phyloP scores from a whole-genome alignment of 179 eudicot species.

The Patellifolia procumbens region DNA sequence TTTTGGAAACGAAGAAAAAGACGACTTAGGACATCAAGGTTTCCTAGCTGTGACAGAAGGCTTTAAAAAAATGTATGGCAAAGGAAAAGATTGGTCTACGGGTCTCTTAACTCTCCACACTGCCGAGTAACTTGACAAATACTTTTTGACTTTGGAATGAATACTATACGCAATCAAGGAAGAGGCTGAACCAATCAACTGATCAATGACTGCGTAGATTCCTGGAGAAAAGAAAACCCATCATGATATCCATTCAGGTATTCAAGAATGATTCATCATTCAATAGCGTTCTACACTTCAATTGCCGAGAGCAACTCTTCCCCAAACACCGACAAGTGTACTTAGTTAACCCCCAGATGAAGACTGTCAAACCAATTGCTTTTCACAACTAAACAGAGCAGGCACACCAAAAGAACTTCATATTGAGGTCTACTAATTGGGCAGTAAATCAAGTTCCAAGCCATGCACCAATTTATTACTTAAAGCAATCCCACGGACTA shows the following conservation, averaged over 20 bases:
- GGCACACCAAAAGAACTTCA: neutral
- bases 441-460: neutral
- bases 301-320: neutral
- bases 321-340: neutral
- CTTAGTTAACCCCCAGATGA: neutral
- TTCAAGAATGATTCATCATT: neutral
- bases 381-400: neutral
- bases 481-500: neutral
- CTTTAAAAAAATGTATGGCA: neutral
- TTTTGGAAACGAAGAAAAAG: neutral
- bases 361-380: neutral
- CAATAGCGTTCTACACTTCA: neutral
- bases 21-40: neutral
- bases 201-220: neutral
- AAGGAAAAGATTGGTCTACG: neutral
- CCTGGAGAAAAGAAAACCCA: neutral
- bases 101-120: slow-evolving; percentile 6
- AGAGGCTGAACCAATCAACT: neutral
- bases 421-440: neutral
- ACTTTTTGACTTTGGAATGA: neutral
- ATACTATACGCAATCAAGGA: neutral
- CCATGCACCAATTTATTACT: neutral
- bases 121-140: neutral
- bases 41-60: neutral
- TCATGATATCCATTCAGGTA: neutral